Evolutionary conservation across 2,329 filamentous ascomycete genomes (phyloP).

Genomic region (Colletotrichum plurivorum): DNA sequence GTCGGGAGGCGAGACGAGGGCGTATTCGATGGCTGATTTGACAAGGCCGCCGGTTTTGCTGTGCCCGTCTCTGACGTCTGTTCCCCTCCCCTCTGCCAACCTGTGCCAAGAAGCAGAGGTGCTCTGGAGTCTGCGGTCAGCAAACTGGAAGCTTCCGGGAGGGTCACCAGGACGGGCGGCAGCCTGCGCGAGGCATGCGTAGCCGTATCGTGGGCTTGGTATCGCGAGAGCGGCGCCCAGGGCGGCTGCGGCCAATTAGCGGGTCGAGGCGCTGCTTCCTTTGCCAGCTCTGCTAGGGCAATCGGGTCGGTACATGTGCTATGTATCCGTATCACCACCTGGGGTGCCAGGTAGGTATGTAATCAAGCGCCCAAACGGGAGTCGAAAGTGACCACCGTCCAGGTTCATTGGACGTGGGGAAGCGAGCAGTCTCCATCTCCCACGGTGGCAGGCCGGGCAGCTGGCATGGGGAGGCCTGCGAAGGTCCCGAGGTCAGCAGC

Average conservation of each 20-base stretch:
- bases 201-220: conserved; percentile 3
- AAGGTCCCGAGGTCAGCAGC: background rate
- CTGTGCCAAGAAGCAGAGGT: background rate
- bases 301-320: background rate
- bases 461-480: conserved; percentile 23
- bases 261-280: conserved; percentile 38
- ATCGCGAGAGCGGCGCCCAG: background rate
- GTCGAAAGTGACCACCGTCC: conserved; percentile 5
- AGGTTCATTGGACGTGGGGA: conserved; percentile 20
- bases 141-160: conserved; percentile 11
- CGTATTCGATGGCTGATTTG: conserved; percentile 13
- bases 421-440: conserved; percentile 1
- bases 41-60: background rate
- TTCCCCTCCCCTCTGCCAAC: background rate
- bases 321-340: background rate
- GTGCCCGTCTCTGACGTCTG: background rate
- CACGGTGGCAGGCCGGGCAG: conserved; percentile 8
- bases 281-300: conserved; percentile 7
- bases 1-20: conserved; percentile 10
- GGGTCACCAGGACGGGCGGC: conserved; percentile 12
- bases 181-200: background rate
- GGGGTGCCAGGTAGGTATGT: background rate
- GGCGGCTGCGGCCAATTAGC: conserved; percentile 38
- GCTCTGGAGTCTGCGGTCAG: no score
- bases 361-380: conserved; percentile 2